These are phyloP conservation scores for Aurifilum marmelostoma DNA, from an alignment of 2,329 filamentous ascomycete genomes.

Conservation along the genomic window DNA sequence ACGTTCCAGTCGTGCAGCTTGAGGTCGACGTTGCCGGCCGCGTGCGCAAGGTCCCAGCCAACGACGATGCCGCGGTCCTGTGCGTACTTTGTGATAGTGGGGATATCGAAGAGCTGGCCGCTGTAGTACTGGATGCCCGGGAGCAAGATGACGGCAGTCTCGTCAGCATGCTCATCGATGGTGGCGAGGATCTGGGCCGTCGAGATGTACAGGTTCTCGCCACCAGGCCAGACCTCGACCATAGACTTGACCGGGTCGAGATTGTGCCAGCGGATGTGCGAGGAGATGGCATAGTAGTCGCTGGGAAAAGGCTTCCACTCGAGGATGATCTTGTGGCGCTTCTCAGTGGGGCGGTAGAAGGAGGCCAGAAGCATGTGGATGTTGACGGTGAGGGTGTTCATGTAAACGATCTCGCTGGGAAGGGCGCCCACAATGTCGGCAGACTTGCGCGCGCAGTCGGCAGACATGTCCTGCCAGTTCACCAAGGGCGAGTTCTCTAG, in stretches of 20 bases:
- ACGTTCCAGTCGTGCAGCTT: constrained; percentile 85
- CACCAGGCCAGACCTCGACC: constrained; percentile 45
- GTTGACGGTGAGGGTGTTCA: constrained; percentile 85
- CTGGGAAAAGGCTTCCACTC: constrained; percentile 90
- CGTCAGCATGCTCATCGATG: constrained; percentile 75
- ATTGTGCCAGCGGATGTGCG: constrained; percentile 74
- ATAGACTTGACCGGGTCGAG: constrained; percentile 69
- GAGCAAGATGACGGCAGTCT: constrained; percentile 76
- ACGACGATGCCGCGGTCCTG: constrained; percentile 71
- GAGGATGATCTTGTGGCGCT: constrained; percentile 77
- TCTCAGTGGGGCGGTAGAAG: constrained; percentile 73
- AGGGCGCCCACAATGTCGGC: constrained; percentile 75
- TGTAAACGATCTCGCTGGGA: constrained; percentile 76
- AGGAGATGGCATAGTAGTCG: constrained; percentile 84
- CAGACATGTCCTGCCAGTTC: constrained; percentile 79
- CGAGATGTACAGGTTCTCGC: constrained; percentile 57
- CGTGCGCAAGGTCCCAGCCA: constrained; percentile 89
- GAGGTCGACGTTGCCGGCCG: constrained; percentile 80
- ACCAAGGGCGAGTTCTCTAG: constrained; percentile 69
- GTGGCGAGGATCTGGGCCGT: constrained; percentile 72
- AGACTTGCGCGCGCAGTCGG: constrained; percentile 70
- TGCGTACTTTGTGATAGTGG: constrained; percentile 76
- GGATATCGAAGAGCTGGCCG: constrained; percentile 84
- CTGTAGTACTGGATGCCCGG: constrained; percentile 93
- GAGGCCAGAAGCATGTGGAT: constrained; percentile 81